Percentiles rank a stretch among this genome's conserved stretches.
These are phyloP conservation scores for Linderina pennispora DNA, from an alignment of 192 early-diverging fungal species.

Conservation along the genomic window DNA sequence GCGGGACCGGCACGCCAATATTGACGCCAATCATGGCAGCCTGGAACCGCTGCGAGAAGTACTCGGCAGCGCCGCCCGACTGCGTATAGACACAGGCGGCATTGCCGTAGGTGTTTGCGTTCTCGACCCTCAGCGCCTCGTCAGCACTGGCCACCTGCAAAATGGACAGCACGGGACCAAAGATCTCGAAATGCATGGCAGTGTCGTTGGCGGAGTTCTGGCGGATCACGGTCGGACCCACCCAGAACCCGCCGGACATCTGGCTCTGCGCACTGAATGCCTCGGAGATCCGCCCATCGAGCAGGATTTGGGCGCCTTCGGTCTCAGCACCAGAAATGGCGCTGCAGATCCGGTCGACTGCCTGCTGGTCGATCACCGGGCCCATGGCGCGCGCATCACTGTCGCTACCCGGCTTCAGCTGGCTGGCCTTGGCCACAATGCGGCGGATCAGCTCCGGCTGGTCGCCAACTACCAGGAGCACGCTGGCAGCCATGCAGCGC, in stretches of 20 bases:
- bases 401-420: constrained; percentile 50
- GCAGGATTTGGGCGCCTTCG: constrained; percentile 55
- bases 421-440: constrained; percentile 54
- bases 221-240: constrained; percentile 64
- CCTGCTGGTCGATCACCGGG: constrained; percentile 66
- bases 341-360: constrained; percentile 54
- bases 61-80: constrained; percentile 60
- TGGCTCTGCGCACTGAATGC: constrained; percentile 31
- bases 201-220: constrained; percentile 53
- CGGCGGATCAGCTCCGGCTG: constrained; percentile 57
- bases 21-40: constrained; percentile 84
- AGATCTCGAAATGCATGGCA: constrained; percentile 74
- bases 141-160: constrained; percentile 49
- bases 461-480: constrained; percentile 63
- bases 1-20: constrained; percentile 61
- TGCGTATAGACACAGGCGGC: constrained; percentile 68
- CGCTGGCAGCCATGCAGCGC: constrained; percentile 73
- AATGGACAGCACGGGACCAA: constrained; percentile 74
- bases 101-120: constrained; percentile 62
- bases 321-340: constrained; percentile 50
- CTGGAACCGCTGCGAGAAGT: constrained; percentile 58
- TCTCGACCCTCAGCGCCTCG: constrained; percentile 69
- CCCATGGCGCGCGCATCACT: constrained; percentile 51
- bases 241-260: constrained; percentile 56
- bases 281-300: constrained; percentile 55